Evolutionary conservation across 1,139 yeast genomes (phyloP).

Genomic region (Hyphopichia burtonii): DNA sequence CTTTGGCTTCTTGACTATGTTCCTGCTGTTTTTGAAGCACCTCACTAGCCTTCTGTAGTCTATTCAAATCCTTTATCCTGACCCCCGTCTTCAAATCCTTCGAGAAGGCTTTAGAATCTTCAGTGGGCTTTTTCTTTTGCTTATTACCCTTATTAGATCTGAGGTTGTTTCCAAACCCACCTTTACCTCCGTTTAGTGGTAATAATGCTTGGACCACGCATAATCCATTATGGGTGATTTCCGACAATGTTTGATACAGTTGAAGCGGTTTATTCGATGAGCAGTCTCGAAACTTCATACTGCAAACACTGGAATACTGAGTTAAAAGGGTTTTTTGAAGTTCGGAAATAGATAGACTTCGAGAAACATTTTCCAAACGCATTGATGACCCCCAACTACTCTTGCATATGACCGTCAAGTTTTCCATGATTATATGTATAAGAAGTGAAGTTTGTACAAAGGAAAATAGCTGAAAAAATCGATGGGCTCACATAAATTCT

Average conservation of each 20-base stretch:
- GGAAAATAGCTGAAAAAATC: no score
- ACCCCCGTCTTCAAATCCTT: slow-evolving; percentile 20
- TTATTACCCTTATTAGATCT: slow-evolving; percentile 34
- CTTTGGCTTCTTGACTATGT: slow-evolving; percentile 24
- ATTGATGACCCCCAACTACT: no score
- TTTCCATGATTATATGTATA: no score
- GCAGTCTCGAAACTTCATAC: background rate
- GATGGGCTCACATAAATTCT: no score
- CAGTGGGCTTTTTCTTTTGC: slow-evolving; percentile 17
- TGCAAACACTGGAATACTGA: background rate
- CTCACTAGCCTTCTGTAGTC: slow-evolving; percentile 15
- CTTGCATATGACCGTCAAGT: no score
- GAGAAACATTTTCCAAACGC: no score
- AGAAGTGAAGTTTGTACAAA: no score
- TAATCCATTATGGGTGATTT: background rate
- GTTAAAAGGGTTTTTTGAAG: background rate
- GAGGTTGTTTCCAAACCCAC: slow-evolving; percentile 48
- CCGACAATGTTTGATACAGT: background rate
- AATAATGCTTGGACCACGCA: background rate
- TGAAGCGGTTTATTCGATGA: background rate
- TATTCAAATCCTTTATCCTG: slow-evolving; percentile 11
- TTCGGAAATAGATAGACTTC: background rate
- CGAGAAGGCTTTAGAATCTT: slow-evolving; percentile 21
- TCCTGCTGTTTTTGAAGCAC: slow-evolving; percentile 8
- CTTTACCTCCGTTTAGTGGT: slow-evolving; percentile 42